Evolutionary conservation across 306 rosid species (phyloP).

Genomic region (Phaseolus lunatus): DNA sequence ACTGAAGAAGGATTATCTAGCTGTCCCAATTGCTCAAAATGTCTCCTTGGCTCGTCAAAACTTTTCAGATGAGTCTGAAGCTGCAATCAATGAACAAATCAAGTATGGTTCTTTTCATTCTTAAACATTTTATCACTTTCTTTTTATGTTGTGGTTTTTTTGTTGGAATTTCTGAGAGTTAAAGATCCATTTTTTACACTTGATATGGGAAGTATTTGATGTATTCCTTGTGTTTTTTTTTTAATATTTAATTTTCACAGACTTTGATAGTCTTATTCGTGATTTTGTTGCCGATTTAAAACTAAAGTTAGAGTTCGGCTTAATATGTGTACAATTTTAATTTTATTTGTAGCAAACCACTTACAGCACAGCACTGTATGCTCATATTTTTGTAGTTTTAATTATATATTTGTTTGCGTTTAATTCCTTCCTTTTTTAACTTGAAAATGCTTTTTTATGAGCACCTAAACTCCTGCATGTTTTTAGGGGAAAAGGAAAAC

Average conservation of each 20-base stretch:
- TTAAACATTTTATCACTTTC: neutral
- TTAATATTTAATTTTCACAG: neutral
- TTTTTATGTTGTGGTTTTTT: neutral
- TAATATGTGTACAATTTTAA: neutral
- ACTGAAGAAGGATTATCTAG: conserved; percentile 47
- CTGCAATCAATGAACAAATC: conserved; percentile 59
- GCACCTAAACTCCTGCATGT: neutral
- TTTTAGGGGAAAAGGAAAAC: no score
- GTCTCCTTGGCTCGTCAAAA: conserved; percentile 62
- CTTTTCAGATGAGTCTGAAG: conserved; percentile 47
- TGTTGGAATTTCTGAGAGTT: neutral
- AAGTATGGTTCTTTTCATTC: conserved; percentile 41
- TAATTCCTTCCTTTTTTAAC: neutral
- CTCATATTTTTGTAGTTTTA: neutral
- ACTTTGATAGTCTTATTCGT: neutral
- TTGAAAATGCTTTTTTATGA: neutral
- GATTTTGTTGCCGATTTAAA: neutral
- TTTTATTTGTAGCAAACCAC: neutral
- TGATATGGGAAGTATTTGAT: neutral
- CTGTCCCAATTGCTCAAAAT: conserved; percentile 41
- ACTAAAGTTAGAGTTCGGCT: neutral
- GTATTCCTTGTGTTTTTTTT: neutral
- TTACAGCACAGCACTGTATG: neutral
- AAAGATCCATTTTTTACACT: conserved; percentile 7
- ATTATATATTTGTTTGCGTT: neutral